A percentile compares a stretch with the other conserved stretches of the same genome.
phyloP scores from a whole-genome alignment of 306 rosid genomes.

The Rosa multiflora region DNA sequence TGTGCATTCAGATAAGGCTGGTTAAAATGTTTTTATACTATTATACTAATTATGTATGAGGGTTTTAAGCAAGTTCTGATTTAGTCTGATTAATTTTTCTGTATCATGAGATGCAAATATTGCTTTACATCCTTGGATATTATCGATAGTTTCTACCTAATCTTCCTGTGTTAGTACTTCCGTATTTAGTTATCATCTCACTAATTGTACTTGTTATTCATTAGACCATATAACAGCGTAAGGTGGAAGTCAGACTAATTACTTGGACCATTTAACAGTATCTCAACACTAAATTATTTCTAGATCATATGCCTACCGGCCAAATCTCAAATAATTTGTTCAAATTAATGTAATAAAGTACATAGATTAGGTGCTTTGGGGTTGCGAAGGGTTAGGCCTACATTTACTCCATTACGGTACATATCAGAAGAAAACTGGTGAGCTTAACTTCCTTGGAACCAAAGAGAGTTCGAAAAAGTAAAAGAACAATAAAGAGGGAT shows the following conservation, averaged over 20 bases:
- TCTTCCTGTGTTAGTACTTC: background rate
- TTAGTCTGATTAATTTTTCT: background rate
- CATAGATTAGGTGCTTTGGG: background rate
- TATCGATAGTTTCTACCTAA: background rate
- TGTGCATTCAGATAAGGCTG: slow-evolving; percentile 5
- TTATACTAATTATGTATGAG: no score
- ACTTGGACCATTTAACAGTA: background rate
- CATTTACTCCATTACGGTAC: background rate
- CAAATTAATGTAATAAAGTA: slow-evolving; percentile 13
- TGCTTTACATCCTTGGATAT: background rate
- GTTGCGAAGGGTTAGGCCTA: slow-evolving; percentile 2
- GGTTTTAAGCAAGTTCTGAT: background rate
- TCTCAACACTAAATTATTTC: background rate
- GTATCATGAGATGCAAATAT: background rate
- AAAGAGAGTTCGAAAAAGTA: background rate
- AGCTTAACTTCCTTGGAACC: background rate
- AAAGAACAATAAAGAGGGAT: background rate
- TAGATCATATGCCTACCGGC: background rate
- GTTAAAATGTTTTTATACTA: background rate
- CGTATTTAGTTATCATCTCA: background rate
- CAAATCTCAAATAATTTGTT: background rate
- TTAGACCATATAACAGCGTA: background rate
- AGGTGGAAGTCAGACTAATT: background rate
- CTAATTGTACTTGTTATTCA: background rate
- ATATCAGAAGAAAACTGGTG: background rate